Percentiles rank a stretch among this genome's conserved stretches.
phyloP scores from a whole-genome alignment of 2,329 filamentous ascomycete genomes.

The Apiospora sp. region DNA sequence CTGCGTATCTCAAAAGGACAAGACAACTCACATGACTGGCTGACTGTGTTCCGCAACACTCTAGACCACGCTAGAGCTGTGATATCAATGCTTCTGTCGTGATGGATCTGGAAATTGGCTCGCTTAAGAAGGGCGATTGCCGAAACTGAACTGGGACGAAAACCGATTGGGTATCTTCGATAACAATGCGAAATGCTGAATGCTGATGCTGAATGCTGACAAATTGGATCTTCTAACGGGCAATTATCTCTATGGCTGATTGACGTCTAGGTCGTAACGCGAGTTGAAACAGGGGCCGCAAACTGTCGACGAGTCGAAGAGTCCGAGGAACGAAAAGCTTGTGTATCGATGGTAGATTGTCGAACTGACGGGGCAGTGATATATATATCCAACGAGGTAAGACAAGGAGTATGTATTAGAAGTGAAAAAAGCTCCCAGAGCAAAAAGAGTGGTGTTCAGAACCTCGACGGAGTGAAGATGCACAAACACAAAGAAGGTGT shows the following conservation, averaged over 20 bases:
- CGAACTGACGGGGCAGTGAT: not conserved
- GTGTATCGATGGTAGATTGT: not conserved
- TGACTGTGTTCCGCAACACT: slow-evolving; percentile 1
- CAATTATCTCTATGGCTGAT: not conserved
- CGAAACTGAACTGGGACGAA: slow-evolving; percentile 10
- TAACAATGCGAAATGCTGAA: slow-evolving; percentile 1
- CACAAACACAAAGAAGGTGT: slow-evolving; percentile 4
- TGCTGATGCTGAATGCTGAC: slow-evolving; percentile 12
- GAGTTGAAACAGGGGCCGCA: slow-evolving; percentile 19
- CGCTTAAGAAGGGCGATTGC: slow-evolving; percentile 13
- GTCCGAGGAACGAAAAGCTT: slow-evolving; percentile 15
- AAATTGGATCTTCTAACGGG: not conserved
- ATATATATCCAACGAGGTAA: not conserved
- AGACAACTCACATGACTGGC: slow-evolving; percentile 26
- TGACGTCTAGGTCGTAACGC: slow-evolving; percentile 14
- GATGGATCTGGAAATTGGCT: not conserved
- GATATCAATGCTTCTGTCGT: slow-evolving; percentile 29
- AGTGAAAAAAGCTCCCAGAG: slow-evolving; percentile 23
- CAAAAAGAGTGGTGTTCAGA: not conserved
- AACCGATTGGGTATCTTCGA: slow-evolving; percentile 18
- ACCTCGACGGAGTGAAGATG: slow-evolving; percentile 3
- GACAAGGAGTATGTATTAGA: not conserved
- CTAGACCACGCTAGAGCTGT: slow-evolving; percentile 25
- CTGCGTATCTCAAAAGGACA: not conserved
- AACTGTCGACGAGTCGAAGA: slow-evolving; percentile 15